phyloP scores from a whole-genome alignment of 805 yeast genomes.

The Jamesozyma jinghongensis region DNA sequence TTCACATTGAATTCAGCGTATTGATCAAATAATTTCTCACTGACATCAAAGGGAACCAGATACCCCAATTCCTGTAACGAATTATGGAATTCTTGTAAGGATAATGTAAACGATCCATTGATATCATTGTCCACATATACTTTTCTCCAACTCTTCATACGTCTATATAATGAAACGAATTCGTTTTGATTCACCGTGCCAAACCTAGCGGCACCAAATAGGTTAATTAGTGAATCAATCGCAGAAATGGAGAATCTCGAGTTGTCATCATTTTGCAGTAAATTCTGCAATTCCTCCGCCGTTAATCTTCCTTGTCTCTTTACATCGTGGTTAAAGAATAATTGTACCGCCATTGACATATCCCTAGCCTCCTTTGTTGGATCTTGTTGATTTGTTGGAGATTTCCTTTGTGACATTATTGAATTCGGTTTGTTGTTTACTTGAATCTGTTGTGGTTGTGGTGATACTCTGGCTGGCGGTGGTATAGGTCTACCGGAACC shows the following conservation, averaged over 20 bases:
- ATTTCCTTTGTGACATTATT: no score
- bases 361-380: conserved; percentile 15
- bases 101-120: conserved; percentile 27
- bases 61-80: conserved; percentile 29
- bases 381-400: no score
- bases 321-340: conserved; percentile 28
- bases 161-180: conserved; percentile 27
- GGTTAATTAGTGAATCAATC: conserved; percentile 28
- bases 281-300: conserved; percentile 28
- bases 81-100: conserved; percentile 27
- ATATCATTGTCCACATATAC: conserved; percentile 31
- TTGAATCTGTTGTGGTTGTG: no score
- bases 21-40: conserved; percentile 30
- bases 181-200: conserved; percentile 29
- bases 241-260: conserved; percentile 28
- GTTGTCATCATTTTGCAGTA: conserved; percentile 30
- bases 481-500: not conserved
- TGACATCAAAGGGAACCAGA: conserved; percentile 27
- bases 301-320: conserved; percentile 25
- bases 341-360: conserved; percentile 21
- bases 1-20: conserved; percentile 26
- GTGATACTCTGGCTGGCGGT: not conserved
- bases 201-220: conserved; percentile 30
- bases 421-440: no score
- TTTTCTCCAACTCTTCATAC: conserved; percentile 30